Conservation (phyloP, 140 eudicot species). For the Oenanthe javanica region DNA sequence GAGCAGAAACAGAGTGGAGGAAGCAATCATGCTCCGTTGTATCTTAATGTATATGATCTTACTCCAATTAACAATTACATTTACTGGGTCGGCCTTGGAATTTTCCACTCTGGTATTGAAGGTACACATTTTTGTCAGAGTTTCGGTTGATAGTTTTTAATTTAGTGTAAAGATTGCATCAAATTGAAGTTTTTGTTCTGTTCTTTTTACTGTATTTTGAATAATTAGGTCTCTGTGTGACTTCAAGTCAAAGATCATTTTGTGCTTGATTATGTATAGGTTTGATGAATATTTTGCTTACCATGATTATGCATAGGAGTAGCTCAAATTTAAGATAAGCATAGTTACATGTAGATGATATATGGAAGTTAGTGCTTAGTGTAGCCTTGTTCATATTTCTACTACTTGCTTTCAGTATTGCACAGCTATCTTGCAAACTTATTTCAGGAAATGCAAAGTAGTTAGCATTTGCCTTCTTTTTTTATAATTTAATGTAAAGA, state of each 20-base stretch:
- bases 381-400: background rate
- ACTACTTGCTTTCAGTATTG: background rate
- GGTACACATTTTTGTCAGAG: constrained; percentile 30
- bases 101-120: constrained; percentile 92
- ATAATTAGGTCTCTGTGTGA: background rate
- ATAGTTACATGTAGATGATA: background rate
- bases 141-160: background rate
- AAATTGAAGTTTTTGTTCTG: background rate
- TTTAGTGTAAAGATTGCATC: background rate
- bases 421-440: background rate
- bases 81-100: constrained; percentile 83
- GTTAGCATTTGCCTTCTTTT: background rate
- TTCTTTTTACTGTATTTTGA: background rate
- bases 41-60: constrained; percentile 88
- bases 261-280: background rate
- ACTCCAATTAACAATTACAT: constrained; percentile 84
- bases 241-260: background rate
- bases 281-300: background rate
- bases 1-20: constrained; percentile 34
- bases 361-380: background rate
- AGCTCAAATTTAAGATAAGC: background rate
- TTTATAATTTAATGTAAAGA: background rate
- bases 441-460: background rate
- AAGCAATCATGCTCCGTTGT: constrained; percentile 34
- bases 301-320: background rate